Evolutionary conservation across 176 grass and related monocot species (phyloP), one percentile per base, ranked within the genome.

Genomic region (Hsuehochloa calcarea): DNA sequence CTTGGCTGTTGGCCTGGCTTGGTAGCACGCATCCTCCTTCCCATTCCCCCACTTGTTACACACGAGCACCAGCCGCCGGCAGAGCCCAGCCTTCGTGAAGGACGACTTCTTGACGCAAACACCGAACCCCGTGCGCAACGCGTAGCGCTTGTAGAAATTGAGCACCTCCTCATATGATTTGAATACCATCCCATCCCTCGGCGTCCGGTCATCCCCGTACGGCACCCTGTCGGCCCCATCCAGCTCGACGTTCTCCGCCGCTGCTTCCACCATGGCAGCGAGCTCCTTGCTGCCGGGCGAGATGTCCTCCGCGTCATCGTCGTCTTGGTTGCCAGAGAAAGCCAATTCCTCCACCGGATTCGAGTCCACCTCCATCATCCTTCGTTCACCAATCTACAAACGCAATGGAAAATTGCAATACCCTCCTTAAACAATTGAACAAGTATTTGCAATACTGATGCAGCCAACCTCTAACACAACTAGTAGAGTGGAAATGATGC

Each of bases 61-160:
- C 47, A 90, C 93, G 52, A 94, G 90, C 66, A 88, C 85, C 34
- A 94, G 82, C 8, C 93, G 87, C 16, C 93, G 90, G 80, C 93
- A 94, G 56, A 94, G 85, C 19, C 93, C 93, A 56, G 90, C 90
- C 54, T 87, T 86, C 45, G 90, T 94, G 89, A 94, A 94, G 46
- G 93, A 94, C 1, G 93, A 94, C 75, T 94, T 94, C 68, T 94
- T 94, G 71, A 94, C 90, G 86, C 90, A 89, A 45, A 94, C 93
- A 39, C 93, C 93, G 86, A 94, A 94, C 12, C 90, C 93, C 12
- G 82, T 82, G 77, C 87, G 93, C 63, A 92, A 66, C 9, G 93
- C 93, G 81, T 94, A 94, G 47, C 93, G 86, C 75, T 92, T 94
- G 71, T 88, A 94, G 86, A 94, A 94, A 68, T 85, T 92, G 79